These are phyloP conservation scores for Arabis hirsuta DNA, from an alignment of 345 rosid genomes.

Conservation along the genomic window DNA sequence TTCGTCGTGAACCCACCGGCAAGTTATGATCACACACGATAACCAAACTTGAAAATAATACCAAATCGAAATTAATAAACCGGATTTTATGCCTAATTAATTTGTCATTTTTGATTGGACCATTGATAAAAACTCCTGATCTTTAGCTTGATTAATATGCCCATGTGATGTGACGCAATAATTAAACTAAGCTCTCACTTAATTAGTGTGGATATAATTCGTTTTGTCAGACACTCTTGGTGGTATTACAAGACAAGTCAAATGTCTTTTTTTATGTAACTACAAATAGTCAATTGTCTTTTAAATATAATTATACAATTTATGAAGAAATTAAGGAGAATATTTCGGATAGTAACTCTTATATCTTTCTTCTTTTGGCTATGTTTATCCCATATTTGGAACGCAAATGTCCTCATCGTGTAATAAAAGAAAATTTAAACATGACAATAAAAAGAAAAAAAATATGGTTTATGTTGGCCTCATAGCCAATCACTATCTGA, in stretches of 20 bases:
- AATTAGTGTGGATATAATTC: constrained; percentile 34
- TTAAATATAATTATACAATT: neutral
- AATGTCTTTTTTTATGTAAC: constrained; percentile 1
- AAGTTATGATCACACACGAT: constrained; percentile 29
- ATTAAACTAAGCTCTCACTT: constrained; percentile 32
- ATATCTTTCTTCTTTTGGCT: neutral
- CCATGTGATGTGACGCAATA: constrained; percentile 31
- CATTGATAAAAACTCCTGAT: constrained; percentile 31
- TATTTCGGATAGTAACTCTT: neutral
- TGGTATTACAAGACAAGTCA: constrained; percentile 31
- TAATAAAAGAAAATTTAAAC: neutral
- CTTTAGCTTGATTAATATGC: constrained; percentile 32
- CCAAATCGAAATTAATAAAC: neutral
- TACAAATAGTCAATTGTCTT: constrained; percentile 19
- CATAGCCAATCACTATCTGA: neutral
- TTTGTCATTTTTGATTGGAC: constrained; percentile 24
- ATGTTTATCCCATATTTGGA: neutral
- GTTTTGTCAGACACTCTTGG: constrained; percentile 37
- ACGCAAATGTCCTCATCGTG: neutral
- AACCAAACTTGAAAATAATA: constrained; percentile 13
- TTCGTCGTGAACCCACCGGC: constrained; percentile 34
- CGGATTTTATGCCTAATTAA: neutral
- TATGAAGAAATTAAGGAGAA: constrained; percentile 7
- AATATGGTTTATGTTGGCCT: neutral
- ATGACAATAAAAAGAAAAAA: neutral